phyloP scores from a whole-genome alignment of 2,329 filamentous ascomycete species.

The Gliomastix tumulicola region DNA sequence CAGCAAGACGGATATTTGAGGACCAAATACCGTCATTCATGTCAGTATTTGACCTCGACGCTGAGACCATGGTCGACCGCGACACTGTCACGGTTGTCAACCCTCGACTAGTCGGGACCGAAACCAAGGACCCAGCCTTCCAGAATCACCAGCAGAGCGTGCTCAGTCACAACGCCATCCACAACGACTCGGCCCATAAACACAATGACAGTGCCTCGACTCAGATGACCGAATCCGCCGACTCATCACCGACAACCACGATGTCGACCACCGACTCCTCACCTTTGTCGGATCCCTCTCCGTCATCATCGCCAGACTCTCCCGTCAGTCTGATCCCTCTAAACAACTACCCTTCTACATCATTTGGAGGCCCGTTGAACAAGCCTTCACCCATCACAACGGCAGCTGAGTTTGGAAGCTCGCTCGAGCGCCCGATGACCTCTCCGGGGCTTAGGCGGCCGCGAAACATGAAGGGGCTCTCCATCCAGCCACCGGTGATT shows the following conservation, averaged over 20 bases:
- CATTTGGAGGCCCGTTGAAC: slow-evolving; percentile 35
- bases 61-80: slow-evolving; percentile 44
- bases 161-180: slow-evolving; percentile 30
- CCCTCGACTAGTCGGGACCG: slow-evolving; percentile 43
- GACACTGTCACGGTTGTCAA: slow-evolving; percentile 48
- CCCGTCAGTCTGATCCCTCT: slow-evolving; percentile 68
- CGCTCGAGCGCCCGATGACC: slow-evolving; percentile 53
- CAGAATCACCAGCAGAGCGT: slow-evolving; percentile 26
- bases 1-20: slow-evolving; percentile 55
- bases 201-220: slow-evolving; percentile 75
- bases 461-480: slow-evolving; percentile 81
- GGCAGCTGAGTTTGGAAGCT: slow-evolving; percentile 16
- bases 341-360: slow-evolving; percentile 58
- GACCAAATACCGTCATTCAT: slow-evolving; percentile 70
- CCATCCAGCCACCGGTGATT: slow-evolving; percentile 59
- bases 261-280: slow-evolving; percentile 89
- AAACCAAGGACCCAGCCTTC: slow-evolving; percentile 28
- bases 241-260: slow-evolving; percentile 92
- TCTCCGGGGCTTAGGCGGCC: slow-evolving; percentile 63
- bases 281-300: slow-evolving; percentile 81
- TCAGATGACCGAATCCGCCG: slow-evolving; percentile 73
- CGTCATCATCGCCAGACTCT: slow-evolving; percentile 88
- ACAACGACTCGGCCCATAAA: slow-evolving; percentile 51
- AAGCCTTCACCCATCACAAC: slow-evolving; percentile 22
- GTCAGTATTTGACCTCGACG: slow-evolving; percentile 65